phyloP scores from a whole-genome alignment of 106 monocot species.

The Acorus calamus region DNA sequence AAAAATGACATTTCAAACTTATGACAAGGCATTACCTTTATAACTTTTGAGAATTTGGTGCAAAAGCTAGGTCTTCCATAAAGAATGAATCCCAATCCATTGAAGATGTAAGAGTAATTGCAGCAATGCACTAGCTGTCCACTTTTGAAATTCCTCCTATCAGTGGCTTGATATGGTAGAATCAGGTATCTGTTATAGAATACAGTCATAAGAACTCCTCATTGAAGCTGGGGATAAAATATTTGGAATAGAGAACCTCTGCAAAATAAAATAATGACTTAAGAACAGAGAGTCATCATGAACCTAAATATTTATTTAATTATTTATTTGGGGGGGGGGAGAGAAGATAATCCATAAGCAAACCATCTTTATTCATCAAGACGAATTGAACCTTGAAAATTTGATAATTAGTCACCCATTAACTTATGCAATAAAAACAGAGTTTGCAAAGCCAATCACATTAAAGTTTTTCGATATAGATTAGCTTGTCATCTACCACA shows the following conservation, averaged over 20 bases:
- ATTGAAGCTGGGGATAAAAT: too few species aligned
- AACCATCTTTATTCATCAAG: background rate
- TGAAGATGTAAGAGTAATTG: slow-evolving; percentile 33
- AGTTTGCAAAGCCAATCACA: too few species aligned
- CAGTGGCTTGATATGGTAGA: slow-evolving; percentile 13
- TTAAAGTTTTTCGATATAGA: too few species aligned
- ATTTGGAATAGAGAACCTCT: too few species aligned
- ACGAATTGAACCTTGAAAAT: background rate
- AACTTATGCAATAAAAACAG: too few species aligned
- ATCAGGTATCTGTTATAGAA: slow-evolving; percentile 33
- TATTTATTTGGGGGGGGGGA: too few species aligned
- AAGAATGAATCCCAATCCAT: slow-evolving; percentile 41
- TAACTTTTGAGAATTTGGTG: slow-evolving; percentile 52
- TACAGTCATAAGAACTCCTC: slow-evolving; percentile 1
- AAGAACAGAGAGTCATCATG: too few species aligned
- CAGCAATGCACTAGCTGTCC: too few species aligned
- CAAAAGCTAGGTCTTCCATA: slow-evolving; percentile 58
- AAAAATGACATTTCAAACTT: too few species aligned
- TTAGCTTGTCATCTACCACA: too few species aligned
- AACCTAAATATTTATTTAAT: too few species aligned
- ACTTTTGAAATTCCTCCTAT: slow-evolving; percentile 11
- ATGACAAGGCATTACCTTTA: slow-evolving; percentile 47
- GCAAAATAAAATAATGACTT: background rate
- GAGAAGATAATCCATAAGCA: background rate
- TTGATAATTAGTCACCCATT: background rate